Base-by-base conservation (phyloP, 192 early-diverging fungal species). In the Coemansia sp. region DNA sequence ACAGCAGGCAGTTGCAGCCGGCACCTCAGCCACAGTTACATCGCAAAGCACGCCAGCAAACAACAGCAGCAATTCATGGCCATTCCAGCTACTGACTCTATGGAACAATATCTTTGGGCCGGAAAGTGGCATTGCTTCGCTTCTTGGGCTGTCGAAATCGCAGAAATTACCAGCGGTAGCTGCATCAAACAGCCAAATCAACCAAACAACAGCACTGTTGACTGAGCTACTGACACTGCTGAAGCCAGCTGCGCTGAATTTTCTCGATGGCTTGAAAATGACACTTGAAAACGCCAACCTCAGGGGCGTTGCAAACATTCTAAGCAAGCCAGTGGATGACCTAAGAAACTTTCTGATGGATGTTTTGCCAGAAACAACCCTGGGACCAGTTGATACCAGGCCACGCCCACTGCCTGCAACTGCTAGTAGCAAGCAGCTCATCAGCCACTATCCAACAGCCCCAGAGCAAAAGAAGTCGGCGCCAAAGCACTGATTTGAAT, bases 251-350 rank as follows among this genome's bases (percentile, higher is more conserved):
- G 47, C 61, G 4, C 19, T 37, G n/a, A 66, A 59, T 10, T 52
- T 76, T 19, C 62, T 82, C 10, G 47, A 56, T 4, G 62, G 54
- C 6, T 49, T 73, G 1, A 59, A 72, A 52, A 40, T 32, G 3
- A 62, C 37, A 9, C 65, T 82, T 2, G 71, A 69, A 11, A 59
- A 61, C 12, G 48, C 68, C 0, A 47, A 64, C 32, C n/a, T 70
- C 11, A 68, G 65, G 39, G 47, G 44, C 8, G 5, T 76, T 62
- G 74, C 74, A 11, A 63, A 63, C 18, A 61, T 68, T 4, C 52
- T 81, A 15, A 63, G 67, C 3, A 70, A 71, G 10, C 79, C 74
- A 3, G 16, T 81, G 10, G 23, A 59, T 38, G 59, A 69, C 21
- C 42, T 76, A 3, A 76, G 69, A 56, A 43, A 64, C 11, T 67